Base-by-base conservation (phyloP, 768 basidiomycete genomes). In the Mrakia blollopis region DNA sequence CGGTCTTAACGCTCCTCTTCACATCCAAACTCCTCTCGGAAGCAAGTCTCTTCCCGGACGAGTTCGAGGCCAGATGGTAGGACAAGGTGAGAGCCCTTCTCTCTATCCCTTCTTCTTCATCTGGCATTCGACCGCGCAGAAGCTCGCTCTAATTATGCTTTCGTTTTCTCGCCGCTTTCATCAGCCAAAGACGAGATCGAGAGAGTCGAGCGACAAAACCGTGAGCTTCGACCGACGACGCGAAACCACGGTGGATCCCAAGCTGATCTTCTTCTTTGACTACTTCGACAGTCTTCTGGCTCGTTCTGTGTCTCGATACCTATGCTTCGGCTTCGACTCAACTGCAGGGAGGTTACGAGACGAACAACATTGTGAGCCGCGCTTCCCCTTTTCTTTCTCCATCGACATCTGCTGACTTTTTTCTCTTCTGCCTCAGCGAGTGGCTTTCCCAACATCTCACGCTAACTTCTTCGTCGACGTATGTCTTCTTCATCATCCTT, bases 151-250 rank as follows among this genome's bases (percentile, higher is more conserved):
- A 9, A 9, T n/a, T 9, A 21, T 54, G 28, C 25, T 8, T 9
- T 57, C 25, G 25, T 57, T 5, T 3, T 28, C 3, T 54, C 47
- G n/a, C 2, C 47, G 1, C 9, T n/a, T 3, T 41, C 35, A 39
- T 23, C 35, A 68, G 65, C 39, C 13, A 39, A 39, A 25, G 65
- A 68, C 23, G 65, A 68, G 65, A 68, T 68, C 37, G 65, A 68
- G 18, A 18, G 37, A 13, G 65, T 68, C 39, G 65, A 68, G 18
- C 65, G 65, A 41, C 65, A 41, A 37, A 68, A 68, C n/a, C 37
- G 65, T 68, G 65, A 41, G 65, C 13, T 0, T 21, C 18, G 28
- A 28, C 10, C 23, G 3, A 23, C 35, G 3, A 25, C 14, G 16
- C 35, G 65, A n/a, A n/a, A n/a, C n/a, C n/a, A 0, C 21, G 23